Evolutionary conservation across 2,329 filamentous ascomycete species (phyloP).

Genomic region (Fusarium verrucosum): DNA sequence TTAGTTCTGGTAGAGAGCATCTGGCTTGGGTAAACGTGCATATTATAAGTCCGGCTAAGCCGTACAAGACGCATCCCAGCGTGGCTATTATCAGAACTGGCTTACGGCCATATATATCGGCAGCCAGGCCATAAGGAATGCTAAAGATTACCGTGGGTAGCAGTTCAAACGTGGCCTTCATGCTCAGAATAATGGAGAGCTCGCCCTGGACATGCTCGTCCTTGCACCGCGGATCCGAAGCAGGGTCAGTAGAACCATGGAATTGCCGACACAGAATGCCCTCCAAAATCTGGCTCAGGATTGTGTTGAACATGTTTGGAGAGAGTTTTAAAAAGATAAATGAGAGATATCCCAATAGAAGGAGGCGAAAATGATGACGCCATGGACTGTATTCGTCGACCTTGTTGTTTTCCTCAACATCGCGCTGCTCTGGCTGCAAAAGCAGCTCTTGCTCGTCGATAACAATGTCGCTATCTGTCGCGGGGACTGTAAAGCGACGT

Average conservation of each 20-base stretch:
- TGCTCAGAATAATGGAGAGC: not conserved
- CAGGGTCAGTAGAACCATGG: not conserved
- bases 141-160: not conserved
- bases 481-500: not conserved
- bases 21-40: not conserved
- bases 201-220: not conserved
- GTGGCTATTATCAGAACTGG: not conserved
- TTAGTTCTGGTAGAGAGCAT: not conserved
- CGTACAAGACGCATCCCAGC: not conserved
- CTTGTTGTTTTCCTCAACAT: not conserved
- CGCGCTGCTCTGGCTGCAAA: not conserved
- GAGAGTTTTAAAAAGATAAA: not conserved
- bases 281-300: not conserved
- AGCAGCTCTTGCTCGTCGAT: not conserved
- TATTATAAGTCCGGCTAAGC: not conserved
- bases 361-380: not conserved
- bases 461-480: not conserved
- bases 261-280: not conserved
- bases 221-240: not conserved
- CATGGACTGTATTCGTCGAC: not conserved
- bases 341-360: not conserved
- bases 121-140: not conserved
- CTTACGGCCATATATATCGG: not conserved
- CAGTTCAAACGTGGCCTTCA: not conserved
- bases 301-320: not conserved